Conservation (phyloP, 2,329 filamentous ascomycete species). For the Ilyonectria sp. region DNA sequence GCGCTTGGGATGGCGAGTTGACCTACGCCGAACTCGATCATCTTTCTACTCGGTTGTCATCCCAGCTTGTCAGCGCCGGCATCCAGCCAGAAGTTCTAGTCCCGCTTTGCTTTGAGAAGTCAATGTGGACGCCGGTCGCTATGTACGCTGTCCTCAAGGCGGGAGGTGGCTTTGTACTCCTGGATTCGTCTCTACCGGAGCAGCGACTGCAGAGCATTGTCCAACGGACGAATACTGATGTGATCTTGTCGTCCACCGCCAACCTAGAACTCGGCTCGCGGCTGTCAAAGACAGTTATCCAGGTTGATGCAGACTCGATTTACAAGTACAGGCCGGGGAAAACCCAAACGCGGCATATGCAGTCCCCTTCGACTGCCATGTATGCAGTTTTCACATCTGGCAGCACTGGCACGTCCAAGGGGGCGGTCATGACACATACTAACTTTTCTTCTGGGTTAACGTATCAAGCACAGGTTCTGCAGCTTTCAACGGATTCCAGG, state of each 20-base stretch:
- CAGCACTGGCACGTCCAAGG: constrained; percentile 46
- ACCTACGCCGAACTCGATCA: constrained; percentile 58
- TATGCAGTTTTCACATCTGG: constrained; percentile 47
- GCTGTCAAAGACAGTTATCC: constrained; percentile 5
- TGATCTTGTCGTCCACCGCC: constrained; percentile 5
- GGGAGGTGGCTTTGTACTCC: constrained; percentile 41
- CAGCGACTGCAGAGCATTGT: constrained; percentile 28
- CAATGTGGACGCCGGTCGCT: constrained; percentile 41
- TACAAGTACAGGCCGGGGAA: not conserved
- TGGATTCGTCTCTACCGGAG: constrained; percentile 37
- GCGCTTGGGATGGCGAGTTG: constrained; percentile 48
- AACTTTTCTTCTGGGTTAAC: constrained; percentile 40
- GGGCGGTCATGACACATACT: constrained; percentile 33
- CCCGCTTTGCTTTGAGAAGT: constrained; percentile 43
- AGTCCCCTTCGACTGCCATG: constrained; percentile 14
- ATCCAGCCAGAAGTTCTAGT: constrained; percentile 42
- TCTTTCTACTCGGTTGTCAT: constrained; percentile 56
- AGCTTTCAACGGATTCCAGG: constrained; percentile 21
- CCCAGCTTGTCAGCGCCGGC: constrained; percentile 50
- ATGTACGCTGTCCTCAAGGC: constrained; percentile 46
- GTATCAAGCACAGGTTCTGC: constrained; percentile 32
- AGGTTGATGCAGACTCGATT: constrained; percentile 8
- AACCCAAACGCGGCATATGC: not conserved
- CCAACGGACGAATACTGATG: constrained; percentile 4
- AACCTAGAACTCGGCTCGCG: not conserved